phyloP scores from a whole-genome alignment of 352 stramenopile species.

The Phytophthora rubi region DNA sequence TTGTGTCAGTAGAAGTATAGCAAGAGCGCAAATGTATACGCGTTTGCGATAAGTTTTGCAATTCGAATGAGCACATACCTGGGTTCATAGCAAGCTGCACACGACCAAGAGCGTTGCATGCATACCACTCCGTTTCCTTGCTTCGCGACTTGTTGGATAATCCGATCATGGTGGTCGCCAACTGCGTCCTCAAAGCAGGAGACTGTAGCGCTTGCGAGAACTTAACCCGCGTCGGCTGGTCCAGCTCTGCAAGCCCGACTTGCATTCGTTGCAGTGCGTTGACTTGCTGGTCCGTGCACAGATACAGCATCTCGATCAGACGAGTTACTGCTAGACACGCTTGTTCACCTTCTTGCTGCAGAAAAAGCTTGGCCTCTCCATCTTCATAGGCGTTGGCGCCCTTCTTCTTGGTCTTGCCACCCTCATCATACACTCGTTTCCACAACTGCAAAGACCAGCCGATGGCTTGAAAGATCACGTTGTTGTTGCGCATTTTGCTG shows the following conservation, averaged over 20 bases:
- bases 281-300: constrained; percentile 75
- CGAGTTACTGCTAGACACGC: constrained; percentile 68
- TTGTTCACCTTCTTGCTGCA: constrained; percentile 65
- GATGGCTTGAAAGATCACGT: constrained; percentile 69
- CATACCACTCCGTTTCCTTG: constrained; percentile 84
- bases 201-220: constrained; percentile 73
- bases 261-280: constrained; percentile 80
- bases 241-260: constrained; percentile 59
- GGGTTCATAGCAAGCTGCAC: constrained; percentile 61
- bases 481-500: constrained; percentile 72
- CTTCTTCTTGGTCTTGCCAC: constrained; percentile 41
- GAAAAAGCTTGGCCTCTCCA: constrained; percentile 18
- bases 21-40: background rate
- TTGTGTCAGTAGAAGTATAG: background rate
- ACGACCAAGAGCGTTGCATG: constrained; percentile 74
- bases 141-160: constrained; percentile 77
- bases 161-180: constrained; percentile 74
- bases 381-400: constrained; percentile 15
- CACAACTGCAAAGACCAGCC: constrained; percentile 61
- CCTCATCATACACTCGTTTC: constrained; percentile 66
- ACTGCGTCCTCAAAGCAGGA: constrained; percentile 58
- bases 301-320: constrained; percentile 82
- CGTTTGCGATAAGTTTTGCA: background rate
- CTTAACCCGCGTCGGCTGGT: constrained; percentile 54
- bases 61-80: constrained; percentile 30